Conservation (phyloP, 352 stramenopile genomes). For the Pythium angustatum region DNA sequence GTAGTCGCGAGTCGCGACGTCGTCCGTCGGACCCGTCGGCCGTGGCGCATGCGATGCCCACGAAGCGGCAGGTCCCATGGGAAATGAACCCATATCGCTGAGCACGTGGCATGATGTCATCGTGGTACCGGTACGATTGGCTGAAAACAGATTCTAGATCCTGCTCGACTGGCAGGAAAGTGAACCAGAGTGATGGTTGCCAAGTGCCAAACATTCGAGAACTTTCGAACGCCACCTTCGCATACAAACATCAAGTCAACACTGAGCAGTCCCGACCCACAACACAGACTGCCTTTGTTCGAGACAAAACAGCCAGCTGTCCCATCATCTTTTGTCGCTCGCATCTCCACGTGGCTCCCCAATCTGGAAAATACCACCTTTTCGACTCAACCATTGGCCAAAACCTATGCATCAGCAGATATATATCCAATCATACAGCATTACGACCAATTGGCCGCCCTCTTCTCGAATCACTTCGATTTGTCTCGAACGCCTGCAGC, state of each 20-base stretch:
- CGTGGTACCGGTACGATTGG: slow-evolving; percentile 21
- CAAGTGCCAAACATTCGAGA: slow-evolving; percentile 23
- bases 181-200: slow-evolving; percentile 18
- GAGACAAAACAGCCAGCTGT: not conserved
- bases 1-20: too few species aligned
- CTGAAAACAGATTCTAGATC: slow-evolving; percentile 12
- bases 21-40: not conserved
- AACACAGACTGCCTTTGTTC: slow-evolving; percentile 21
- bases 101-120: slow-evolving; percentile 20
- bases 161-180: slow-evolving; percentile 1
- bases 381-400: slow-evolving; percentile 13
- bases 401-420: not conserved
- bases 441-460: slow-evolving; percentile 14
- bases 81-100: slow-evolving; percentile 21
- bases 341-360: slow-evolving; percentile 10
- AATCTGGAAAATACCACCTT: slow-evolving; percentile 18
- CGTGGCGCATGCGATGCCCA: slow-evolving; percentile 5
- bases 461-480: slow-evolving; percentile 19
- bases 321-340: slow-evolving; percentile 8
- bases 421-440: slow-evolving; percentile 21
- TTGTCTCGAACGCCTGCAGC: slow-evolving; percentile 32
- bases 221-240: slow-evolving; percentile 23
- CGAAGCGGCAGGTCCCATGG: slow-evolving; percentile 6
- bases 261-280: not conserved
- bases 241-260: slow-evolving; percentile 28